Evolutionary conservation across 1,284 basidiomycete genomes (phyloP).

Genomic region (Hemileccinum hortonii): DNA sequence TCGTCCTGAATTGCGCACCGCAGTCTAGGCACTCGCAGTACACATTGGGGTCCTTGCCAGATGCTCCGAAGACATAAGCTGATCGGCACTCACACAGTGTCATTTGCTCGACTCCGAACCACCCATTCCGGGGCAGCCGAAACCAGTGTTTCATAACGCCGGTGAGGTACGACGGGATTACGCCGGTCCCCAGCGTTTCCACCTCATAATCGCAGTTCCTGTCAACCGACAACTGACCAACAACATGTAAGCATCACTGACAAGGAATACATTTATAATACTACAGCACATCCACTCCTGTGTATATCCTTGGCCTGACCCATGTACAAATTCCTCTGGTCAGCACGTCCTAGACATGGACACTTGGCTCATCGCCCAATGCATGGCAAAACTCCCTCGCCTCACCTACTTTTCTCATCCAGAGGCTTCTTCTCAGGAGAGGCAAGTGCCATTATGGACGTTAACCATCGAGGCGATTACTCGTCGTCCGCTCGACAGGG

Average conservation of each 20-base stretch:
- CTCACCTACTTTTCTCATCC: slow-evolving; percentile 15
- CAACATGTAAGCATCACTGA: not conserved
- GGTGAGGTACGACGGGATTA: not conserved
- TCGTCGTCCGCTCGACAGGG: not conserved
- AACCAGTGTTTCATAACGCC: not conserved
- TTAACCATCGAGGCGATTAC: not conserved
- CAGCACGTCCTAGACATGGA: slow-evolving; percentile 5
- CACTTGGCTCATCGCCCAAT: slow-evolving; percentile 13
- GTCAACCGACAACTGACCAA: not conserved
- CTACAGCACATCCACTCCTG: not conserved
- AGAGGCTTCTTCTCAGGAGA: slow-evolving; percentile 14
- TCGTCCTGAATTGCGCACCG: not conserved
- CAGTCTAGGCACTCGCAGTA: not conserved
- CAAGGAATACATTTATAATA: not conserved
- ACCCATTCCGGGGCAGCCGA: not conserved
- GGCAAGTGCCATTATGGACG: not conserved
- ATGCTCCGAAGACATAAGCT: too few relatives aligned
- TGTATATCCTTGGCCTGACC: not conserved
- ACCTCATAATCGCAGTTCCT: not conserved
- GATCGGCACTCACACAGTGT: not conserved
- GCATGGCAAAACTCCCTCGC: slow-evolving; percentile 14
- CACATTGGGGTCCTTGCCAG: too few relatives aligned
- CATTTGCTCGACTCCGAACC: not conserved
- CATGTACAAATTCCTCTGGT: not conserved
- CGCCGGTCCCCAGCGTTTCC: not conserved